Evolutionary conservation across 305 asterid genomes (phyloP), one percentile per base, ranked within the genome.

Genomic region (Solanum aculeatissimum): DNA sequence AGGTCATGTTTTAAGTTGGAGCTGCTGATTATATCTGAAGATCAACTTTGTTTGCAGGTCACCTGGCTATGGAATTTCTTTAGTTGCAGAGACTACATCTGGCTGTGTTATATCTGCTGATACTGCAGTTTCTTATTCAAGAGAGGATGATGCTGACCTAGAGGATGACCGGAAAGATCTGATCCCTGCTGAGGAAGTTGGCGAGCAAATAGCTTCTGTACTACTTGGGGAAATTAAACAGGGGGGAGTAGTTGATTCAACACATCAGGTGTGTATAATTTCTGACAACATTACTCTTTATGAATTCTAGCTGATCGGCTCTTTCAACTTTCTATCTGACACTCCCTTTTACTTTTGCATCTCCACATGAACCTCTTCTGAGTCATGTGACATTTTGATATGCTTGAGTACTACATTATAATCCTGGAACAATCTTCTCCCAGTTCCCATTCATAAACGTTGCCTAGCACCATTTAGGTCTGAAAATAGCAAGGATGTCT

Each of bases 211-310:
- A 62, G 98, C 98, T 57, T 88, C 91, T 19, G 81, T 84, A n/a
- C 89, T 97, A 62, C 89, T 97, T 40, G 86, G 84, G 55, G 98
- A 95, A 93, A 92, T 97, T 84, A 94, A 95, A 85, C 96, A 95
- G 86, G 98, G 98, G 12, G 99, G 98, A 27, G 98, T 97, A 11
- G 98, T 97, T 54, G 99, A 95, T 92, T 95, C 99, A n/a, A 93
- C 95, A 83, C 99, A 97, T 86, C 98, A 95, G 98, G 99, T 95
- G 25, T 86, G 92, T 84, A 15, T 10, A 51, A 18, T 18, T 77
- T 51, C 63, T 27, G 60, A 74, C 43, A 51, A 27, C 4, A 2
- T 77, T 16, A 49, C 82, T 29, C 27, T 51, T 29, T 51, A 16
- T 27, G 65, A 27, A n/a, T 77, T 77, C 65, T 77, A 10, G 65